A percentile compares a stretch with the other conserved stretches of the same genome.
Evolutionary conservation across 257 asterid species (phyloP).

Genomic region (Gentiana macrophylla): DNA sequence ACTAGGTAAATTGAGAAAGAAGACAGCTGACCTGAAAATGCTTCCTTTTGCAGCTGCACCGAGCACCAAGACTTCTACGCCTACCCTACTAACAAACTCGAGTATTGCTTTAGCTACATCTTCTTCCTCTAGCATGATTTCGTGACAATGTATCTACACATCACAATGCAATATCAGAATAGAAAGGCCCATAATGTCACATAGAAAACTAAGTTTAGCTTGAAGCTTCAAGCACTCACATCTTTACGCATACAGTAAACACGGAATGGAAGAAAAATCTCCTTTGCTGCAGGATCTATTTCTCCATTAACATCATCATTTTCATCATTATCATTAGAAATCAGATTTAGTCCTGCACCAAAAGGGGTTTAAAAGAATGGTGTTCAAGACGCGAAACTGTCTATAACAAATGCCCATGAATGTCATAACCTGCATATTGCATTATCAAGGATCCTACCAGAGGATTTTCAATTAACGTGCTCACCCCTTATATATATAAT

Average conservation of each 20-base stretch:
- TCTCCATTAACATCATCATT: conserved; percentile 12
- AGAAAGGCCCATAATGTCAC: no score
- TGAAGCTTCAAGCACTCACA: conserved; percentile 22
- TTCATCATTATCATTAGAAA: conserved; percentile 26
- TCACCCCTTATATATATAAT: no score
- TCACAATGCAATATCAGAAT: background rate
- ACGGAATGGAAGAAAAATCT: conserved; percentile 67
- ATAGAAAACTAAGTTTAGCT: background rate
- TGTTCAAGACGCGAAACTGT: background rate
- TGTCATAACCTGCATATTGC: no score
- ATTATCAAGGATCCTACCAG: no score
- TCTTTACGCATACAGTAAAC: conserved; percentile 66
- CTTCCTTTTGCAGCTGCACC: conserved; percentile 70
- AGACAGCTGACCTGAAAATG: conserved; percentile 51
- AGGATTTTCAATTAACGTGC: no score
- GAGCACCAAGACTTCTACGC: conserved; percentile 60
- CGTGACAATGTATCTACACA: conserved; percentile 54
- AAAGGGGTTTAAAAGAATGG: background rate
- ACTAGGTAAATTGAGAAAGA: no score
- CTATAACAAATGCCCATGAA: no score
- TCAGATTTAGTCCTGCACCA: conserved; percentile 35
- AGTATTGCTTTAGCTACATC: conserved; percentile 57
- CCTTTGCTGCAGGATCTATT: conserved; percentile 39
- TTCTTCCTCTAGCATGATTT: conserved; percentile 60
- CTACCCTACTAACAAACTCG: conserved; percentile 58